A percentile compares a stretch with the other conserved stretches of the same genome.
Evolutionary conservation across 257 asterid genomes (phyloP).

Genomic region (Solanum gracilifrons): DNA sequence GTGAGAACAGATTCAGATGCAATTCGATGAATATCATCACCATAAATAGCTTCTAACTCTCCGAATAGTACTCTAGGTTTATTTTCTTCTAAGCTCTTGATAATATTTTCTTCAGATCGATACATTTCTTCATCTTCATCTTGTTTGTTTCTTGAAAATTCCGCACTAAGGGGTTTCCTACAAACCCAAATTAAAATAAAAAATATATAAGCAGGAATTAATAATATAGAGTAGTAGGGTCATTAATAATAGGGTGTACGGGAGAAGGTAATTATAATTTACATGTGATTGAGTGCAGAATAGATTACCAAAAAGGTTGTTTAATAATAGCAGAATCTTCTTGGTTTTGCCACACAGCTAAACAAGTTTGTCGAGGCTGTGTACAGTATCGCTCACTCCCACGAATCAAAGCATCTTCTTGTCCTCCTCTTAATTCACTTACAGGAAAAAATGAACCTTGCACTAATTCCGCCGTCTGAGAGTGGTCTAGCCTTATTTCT

Average conservation of each 20-base stretch:
- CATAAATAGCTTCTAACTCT: constrained; percentile 59
- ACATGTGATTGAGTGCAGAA: constrained; percentile 2
- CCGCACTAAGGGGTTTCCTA: constrained; percentile 44
- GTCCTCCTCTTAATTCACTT: neutral
- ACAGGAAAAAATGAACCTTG: constrained; percentile 13
- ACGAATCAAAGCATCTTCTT: constrained; percentile 23
- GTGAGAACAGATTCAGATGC: constrained; percentile 16
- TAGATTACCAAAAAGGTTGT: constrained; percentile 40
- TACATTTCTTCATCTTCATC: constrained; percentile 16
- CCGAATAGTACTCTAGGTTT: constrained; percentile 22
- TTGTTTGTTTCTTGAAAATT: constrained; percentile 27
- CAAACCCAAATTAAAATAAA: constrained; percentile 5
- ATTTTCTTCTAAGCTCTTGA: constrained; percentile 13
- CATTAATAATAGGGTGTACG: neutral
- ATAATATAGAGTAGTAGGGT: neutral
- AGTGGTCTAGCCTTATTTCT: neutral
- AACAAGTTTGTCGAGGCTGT: constrained; percentile 27
- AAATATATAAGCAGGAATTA: neutral
- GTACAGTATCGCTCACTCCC: constrained; percentile 32
- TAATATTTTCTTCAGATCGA: neutral
- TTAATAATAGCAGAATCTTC: constrained; percentile 35
- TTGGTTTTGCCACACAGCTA: constrained; percentile 45
- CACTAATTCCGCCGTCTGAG: neutral
- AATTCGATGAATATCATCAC: constrained; percentile 9
- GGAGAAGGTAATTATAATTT: neutral